Evolutionary conservation across 1,284 basidiomycete genomes (phyloP).

Genomic region (Apiotrichum veenhuisii): DNA sequence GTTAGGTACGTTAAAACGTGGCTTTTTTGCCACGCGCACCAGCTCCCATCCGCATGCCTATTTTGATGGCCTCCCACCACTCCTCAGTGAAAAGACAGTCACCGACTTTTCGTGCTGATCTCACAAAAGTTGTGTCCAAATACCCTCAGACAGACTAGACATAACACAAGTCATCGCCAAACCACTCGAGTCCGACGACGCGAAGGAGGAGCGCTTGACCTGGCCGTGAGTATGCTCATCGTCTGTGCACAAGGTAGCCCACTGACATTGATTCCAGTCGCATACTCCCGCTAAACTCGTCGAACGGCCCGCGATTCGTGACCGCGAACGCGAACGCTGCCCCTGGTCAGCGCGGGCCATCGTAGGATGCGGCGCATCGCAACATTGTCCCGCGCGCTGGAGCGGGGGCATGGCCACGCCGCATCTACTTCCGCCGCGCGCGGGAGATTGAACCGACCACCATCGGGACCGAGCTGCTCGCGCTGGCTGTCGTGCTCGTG

Average conservation of each 20-base stretch:
- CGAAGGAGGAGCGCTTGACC: neutral
- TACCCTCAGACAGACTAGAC: no score
- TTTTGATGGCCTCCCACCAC: no score
- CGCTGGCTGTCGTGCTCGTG: slow-evolving; percentile 41
- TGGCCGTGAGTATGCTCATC: neutral
- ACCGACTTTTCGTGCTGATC: neutral
- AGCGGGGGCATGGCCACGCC: neutral
- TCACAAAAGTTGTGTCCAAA: no score
- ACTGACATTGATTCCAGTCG: neutral
- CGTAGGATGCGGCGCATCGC: slow-evolving; percentile 5
- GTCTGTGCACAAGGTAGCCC: no score
- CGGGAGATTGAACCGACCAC: neutral
- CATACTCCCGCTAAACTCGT: neutral
- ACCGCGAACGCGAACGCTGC: neutral
- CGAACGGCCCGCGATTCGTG: neutral
- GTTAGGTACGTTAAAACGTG: no score
- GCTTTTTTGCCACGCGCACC: no score
- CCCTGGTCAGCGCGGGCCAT: neutral
- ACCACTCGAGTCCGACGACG: neutral
- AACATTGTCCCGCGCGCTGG: neutral
- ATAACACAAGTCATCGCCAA: no score
- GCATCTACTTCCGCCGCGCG: neutral
- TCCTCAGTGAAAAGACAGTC: no score
- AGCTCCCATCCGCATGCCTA: no score
- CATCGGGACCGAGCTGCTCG: slow-evolving; percentile 30